These are phyloP conservation scores for Podila horticola DNA, from an alignment of 192 early-diverging fungal species.

Conservation along the genomic window DNA sequence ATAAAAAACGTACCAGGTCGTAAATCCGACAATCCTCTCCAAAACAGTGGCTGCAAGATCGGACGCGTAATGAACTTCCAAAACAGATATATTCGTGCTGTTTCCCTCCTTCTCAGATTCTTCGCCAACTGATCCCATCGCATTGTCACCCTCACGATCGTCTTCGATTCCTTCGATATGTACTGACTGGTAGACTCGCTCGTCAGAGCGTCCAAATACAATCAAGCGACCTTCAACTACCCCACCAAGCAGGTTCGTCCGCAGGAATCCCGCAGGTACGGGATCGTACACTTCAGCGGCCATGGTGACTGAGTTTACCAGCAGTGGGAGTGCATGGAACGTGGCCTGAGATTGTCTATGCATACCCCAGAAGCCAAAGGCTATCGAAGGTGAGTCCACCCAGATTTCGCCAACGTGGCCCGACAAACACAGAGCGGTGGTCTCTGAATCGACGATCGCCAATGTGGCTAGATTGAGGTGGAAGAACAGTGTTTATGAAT, in stretches of 20 bases:
- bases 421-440: slow-evolving; percentile 73
- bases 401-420: slow-evolving; percentile 85
- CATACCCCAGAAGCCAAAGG: slow-evolving; percentile 79
- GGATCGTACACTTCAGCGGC: slow-evolving; percentile 61
- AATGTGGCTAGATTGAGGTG: slow-evolving; percentile 57
- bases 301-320: slow-evolving; percentile 51
- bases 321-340: slow-evolving; percentile 70
- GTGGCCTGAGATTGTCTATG: slow-evolving; percentile 75
- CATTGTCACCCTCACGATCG: not conserved
- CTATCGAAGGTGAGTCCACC: slow-evolving; percentile 75
- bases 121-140: not conserved
- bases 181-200: slow-evolving; percentile 62
- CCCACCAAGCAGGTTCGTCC: slow-evolving; percentile 78
- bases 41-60: slow-evolving; percentile 41
- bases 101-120: not conserved
- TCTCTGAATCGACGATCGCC: slow-evolving; percentile 83
- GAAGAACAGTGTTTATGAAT: slow-evolving; percentile 7
- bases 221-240: slow-evolving; percentile 75
- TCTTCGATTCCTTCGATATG: too few species aligned
- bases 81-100: not conserved
- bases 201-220: slow-evolving; percentile 78
- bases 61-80: slow-evolving; percentile 18
- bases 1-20: slow-evolving; percentile 47
- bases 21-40: slow-evolving; percentile 26
- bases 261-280: slow-evolving; percentile 62